Conservation (phyloP, 495 filamentous ascomycete genomes). For the Trichoderma orchidacearum region DNA sequence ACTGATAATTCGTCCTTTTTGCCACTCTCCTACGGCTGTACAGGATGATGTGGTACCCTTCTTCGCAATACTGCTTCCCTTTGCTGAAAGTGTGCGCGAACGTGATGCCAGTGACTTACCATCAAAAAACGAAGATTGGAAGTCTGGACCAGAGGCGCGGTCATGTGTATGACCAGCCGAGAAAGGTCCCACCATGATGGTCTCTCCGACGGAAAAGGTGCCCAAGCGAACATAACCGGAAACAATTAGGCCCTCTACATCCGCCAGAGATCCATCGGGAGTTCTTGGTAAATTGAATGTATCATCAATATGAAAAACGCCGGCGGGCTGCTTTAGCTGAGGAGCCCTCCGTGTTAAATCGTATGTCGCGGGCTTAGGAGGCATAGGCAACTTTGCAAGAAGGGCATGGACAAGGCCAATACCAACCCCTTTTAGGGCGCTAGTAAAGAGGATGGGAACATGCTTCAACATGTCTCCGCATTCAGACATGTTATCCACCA, state of each 20-base stretch:
- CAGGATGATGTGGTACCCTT: slow-evolving; percentile 27
- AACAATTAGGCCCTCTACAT: slow-evolving; percentile 44
- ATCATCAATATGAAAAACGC: slow-evolving; percentile 82
- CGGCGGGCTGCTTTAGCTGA: slow-evolving; percentile 35
- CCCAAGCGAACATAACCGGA: slow-evolving; percentile 76
- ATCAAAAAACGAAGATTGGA: slow-evolving; percentile 17
- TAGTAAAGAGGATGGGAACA: slow-evolving; percentile 82
- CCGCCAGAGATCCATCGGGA: slow-evolving; percentile 23
- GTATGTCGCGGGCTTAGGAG: slow-evolving; percentile 33
- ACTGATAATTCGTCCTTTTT: slow-evolving; percentile 63
- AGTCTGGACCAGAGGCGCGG: slow-evolving; percentile 19
- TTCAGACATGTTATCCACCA: slow-evolving; percentile 29
- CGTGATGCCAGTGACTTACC: slow-evolving; percentile 24
- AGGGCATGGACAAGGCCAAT: slow-evolving; percentile 73
- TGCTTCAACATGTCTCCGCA: slow-evolving; percentile 33
- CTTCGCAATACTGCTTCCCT: slow-evolving; percentile 25
- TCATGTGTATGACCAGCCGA: slow-evolving; percentile 28
- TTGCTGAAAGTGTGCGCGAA: slow-evolving; percentile 27
- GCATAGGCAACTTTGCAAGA: slow-evolving; percentile 63
- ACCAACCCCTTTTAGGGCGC: slow-evolving; percentile 72
- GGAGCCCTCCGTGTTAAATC: slow-evolving; percentile 26
- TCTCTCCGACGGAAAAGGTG: slow-evolving; percentile 62
- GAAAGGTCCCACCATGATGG: slow-evolving; percentile 70
- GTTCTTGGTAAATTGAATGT: slow-evolving; percentile 43
- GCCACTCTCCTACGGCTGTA: slow-evolving; percentile 51